Evolutionary conservation across 108 stramenopile genomes (phyloP), one percentile per base, ranked within the genome.

Genomic region (Skeletonema tropicum): DNA sequence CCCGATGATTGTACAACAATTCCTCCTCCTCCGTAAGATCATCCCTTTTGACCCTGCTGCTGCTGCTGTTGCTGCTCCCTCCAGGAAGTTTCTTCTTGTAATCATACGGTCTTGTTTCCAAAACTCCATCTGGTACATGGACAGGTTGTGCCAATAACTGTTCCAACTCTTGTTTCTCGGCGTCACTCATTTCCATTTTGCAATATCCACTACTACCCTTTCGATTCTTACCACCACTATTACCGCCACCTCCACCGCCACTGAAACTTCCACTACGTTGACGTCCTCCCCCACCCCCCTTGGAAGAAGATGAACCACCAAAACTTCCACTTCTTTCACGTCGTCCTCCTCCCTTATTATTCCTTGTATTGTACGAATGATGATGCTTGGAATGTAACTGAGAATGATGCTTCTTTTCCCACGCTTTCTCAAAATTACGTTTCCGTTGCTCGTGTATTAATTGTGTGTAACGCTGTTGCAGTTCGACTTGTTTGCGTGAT

Each of bases 71-170:
- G n/a, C n/a, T n/a, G n/a, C 33, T 0, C 10, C 36, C 7, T 19
- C 2, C 36, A 15, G 52, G 61, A 26, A 73, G 38, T 55, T 64
- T 64, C 48, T 79, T 83, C 62, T 82, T 83, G 73, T 91, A 94
- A 79, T 94, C 92, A 82, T 83, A 91, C 63, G 89, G 92, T 15
- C 92, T 84, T 6, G 89, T 91, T 80, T 94, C 92, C 63, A 88
- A 83, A 10, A 69, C 64, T 17, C 69, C 60, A 9, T 35, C 29
- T 3, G 87, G 88, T 45, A 67, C 32, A 17, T 66, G 38, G 6
- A 75, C 64, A n/a, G 76, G 74, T 41, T 36, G n/a, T n/a, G 52
- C 58, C 55, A 84, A 58, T 19, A 84, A 21, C 4, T 31, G 57
- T 55, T 79, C 67, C 75, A 73, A 41, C 25, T 71, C 73, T 33